phyloP scores from a whole-genome alignment of 345 rosid species.

The Syzygium grande region DNA sequence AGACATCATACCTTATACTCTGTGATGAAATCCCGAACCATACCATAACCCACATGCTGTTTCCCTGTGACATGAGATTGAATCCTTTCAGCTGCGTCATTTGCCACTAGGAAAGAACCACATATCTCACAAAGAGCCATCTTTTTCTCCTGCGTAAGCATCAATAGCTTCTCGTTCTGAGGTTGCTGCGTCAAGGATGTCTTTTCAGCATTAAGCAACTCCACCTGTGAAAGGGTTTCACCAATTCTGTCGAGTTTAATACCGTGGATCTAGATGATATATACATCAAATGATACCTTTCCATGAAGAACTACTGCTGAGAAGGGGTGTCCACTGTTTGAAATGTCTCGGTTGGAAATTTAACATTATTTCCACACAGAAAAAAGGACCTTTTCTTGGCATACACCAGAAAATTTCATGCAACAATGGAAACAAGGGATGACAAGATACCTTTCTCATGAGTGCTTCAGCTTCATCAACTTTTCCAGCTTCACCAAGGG shows the following conservation, averaged over 20 bases:
- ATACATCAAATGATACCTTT: not conserved
- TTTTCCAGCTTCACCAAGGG: constrained; percentile 97
- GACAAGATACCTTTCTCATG: constrained; percentile 74
- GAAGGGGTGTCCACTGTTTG: not conserved
- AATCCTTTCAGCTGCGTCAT: constrained; percentile 94
- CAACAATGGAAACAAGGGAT: not conserved
- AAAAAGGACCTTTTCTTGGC: not conserved
- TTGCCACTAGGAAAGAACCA: constrained; percentile 96
- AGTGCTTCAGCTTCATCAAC: constrained; percentile 99
- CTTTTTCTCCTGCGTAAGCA: constrained; percentile 92
- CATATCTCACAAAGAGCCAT: constrained; percentile 95
- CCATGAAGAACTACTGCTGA: not conserved
- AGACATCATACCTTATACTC: constrained; percentile 54
- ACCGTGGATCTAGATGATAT: not conserved
- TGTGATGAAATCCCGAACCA: constrained; percentile 87
- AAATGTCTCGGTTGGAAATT: not conserved
- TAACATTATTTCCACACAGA: not conserved
- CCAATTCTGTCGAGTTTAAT: not conserved
- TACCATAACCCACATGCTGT: constrained; percentile 96
- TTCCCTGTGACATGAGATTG: constrained; percentile 95
- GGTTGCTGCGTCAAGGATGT: constrained; percentile 51
- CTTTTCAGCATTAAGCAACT: constrained; percentile 74
- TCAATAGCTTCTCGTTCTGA: constrained; percentile 60
- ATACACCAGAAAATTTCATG: not conserved
- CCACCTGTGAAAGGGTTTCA: constrained; percentile 49